phyloP scores from a whole-genome alignment of 768 basidiomycete genomes.

The Trichaptum fuscoviolaceum region DNA sequence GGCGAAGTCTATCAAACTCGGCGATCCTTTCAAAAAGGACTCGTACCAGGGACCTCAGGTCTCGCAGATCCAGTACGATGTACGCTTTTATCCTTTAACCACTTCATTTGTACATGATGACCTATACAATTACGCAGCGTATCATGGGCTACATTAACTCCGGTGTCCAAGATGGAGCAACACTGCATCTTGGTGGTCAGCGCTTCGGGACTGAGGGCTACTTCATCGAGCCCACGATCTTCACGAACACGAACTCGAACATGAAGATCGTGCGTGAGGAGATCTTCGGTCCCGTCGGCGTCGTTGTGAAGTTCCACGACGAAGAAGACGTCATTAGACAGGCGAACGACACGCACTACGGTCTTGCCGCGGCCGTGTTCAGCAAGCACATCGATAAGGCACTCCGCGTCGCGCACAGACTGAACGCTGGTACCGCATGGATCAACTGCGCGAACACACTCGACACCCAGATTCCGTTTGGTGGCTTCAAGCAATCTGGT shows the following conservation, averaged over 20 bases:
- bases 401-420: slow-evolving; percentile 60
- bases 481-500: slow-evolving; percentile 81
- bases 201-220: slow-evolving; percentile 56
- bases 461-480: slow-evolving; percentile 65
- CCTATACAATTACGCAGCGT: slow-evolving; percentile 37
- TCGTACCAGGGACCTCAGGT: slow-evolving; percentile 77
- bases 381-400: slow-evolving; percentile 73
- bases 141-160: slow-evolving; percentile 75
- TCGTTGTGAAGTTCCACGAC: slow-evolving; percentile 69
- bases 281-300: slow-evolving; percentile 79
- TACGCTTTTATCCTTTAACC: slow-evolving; percentile 26
- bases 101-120: background rate
- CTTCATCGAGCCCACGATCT: slow-evolving; percentile 75
- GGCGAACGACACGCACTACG: slow-evolving; percentile 87
- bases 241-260: slow-evolving; percentile 56
- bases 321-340: slow-evolving; percentile 57
- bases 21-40: slow-evolving; percentile 59
- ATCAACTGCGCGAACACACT: slow-evolving; percentile 48
- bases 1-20: slow-evolving; percentile 53
- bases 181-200: slow-evolving; percentile 55
- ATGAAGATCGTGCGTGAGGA: slow-evolving; percentile 76
- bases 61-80: slow-evolving; percentile 68
- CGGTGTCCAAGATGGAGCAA: slow-evolving; percentile 70
- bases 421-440: slow-evolving; percentile 83
- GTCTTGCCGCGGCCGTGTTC: slow-evolving; percentile 86